Evolutionary conservation across 164 flowering plant genomes (phyloP), one percentile per base, ranked within the genome.

Genomic region (Nymphaea thermarum): DNA sequence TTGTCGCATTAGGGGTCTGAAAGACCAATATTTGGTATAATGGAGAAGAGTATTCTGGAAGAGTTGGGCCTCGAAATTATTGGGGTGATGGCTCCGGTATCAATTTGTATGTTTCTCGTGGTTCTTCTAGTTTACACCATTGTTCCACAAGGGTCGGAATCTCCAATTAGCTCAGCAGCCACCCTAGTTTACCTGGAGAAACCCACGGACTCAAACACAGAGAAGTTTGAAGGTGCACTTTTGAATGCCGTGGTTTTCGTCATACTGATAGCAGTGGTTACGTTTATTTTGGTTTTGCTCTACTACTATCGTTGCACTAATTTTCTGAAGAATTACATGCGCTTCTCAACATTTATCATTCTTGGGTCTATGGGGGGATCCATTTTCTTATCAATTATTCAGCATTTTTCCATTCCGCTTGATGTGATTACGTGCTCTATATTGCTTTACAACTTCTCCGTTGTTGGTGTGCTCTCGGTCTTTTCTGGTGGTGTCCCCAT

Each of bases 101-200:
- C 98, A 55, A 79, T 87, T 71, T 89, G 93, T 73, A 93, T 93
- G 97, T 70, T 86, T 76, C 73, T 88, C 6, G 97, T 89, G n/a
- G 96, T 91, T 67, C 81, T 89, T 67, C 60, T 93, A n/a, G 87
- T 87, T 77, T 82, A 79, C 77, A 17, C 83, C 67, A 81, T 86
- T 78, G 71, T 86, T 47, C 73, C 86, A 4, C 25, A 83, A 68
- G 63, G 80, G 45, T 60, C 81, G 6, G 59, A 72, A 65, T 4
- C 81, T 47, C 73, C 78, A 41, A 70, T 87, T 75, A 87, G 87
- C 70, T 83, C 97, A 64, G 96, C 96, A 66, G 98, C 98, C 36
- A 93, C 83, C 59, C 80, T 91, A 43, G 87, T 89, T 59, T 93
- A 93, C 88, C 75, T 81, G 65, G 98, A 93, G 68, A 72, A 45